Evolutionary conservation across 768 basidiomycete genomes (phyloP).

Genomic region (Tylopilus subfusipes): DNA sequence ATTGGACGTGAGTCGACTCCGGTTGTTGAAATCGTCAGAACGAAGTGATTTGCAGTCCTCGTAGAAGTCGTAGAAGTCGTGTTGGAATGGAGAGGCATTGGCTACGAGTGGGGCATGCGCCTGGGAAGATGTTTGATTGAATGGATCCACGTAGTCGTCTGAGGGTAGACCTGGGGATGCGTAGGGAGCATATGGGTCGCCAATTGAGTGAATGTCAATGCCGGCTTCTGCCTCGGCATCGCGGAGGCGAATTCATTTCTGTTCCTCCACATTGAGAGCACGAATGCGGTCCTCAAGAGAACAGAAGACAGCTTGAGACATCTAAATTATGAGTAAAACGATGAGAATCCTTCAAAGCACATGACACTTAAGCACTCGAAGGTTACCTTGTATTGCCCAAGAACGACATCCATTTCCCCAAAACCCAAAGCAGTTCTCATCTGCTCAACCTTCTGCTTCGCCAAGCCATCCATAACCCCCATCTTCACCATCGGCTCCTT

Average conservation of each 20-base stretch:
- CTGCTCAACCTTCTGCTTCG: constrained; percentile 59
- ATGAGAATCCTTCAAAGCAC: constrained; percentile 3
- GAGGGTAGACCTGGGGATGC: too few relatives aligned
- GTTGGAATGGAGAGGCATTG: constrained; percentile 79
- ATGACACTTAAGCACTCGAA: background rate
- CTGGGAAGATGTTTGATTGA: too few relatives aligned
- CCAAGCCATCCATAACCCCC: constrained; percentile 57
- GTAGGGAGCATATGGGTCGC: constrained; percentile 81
- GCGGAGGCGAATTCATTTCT: constrained; percentile 72
- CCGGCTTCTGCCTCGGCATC: constrained; percentile 74
- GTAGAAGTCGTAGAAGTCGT: constrained; percentile 70
- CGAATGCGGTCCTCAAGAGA: constrained; percentile 84
- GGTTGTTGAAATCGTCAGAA: constrained; percentile 76
- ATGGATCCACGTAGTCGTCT: too few relatives aligned
- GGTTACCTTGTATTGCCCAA: constrained; percentile 81
- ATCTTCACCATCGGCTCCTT: constrained; percentile 54
- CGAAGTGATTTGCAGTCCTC: constrained; percentile 76
- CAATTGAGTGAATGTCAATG: constrained; percentile 49
- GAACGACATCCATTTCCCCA: constrained; percentile 67
- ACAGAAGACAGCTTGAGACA: constrained; percentile 83
- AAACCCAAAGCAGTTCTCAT: constrained; percentile 54
- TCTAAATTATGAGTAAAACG: constrained; percentile 42
- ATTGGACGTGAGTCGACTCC: constrained; percentile 72
- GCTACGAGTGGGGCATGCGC: constrained; percentile 81
- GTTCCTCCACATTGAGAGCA: constrained; percentile 79